Percentiles rank a stretch among this genome's conserved stretches.
These are phyloP conservation scores for Fomitiporia mediterranea DNA, from an alignment of 1,284 basidiomycete species.

Conservation along the genomic window DNA sequence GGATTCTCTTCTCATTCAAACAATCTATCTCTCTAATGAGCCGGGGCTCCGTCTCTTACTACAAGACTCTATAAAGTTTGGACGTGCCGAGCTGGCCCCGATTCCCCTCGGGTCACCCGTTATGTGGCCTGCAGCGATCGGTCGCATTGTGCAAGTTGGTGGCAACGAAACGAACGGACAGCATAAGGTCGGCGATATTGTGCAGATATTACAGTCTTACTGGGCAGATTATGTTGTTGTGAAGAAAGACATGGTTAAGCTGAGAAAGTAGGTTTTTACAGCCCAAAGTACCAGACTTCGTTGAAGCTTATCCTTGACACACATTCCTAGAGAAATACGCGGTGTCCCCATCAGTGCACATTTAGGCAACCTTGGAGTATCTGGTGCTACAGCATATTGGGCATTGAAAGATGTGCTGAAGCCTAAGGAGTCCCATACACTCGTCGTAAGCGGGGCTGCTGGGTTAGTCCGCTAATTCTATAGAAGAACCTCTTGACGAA, in stretches of 20 bases:
- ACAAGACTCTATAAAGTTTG: constrained; percentile 7
- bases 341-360: constrained; percentile 22
- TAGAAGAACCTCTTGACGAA: too few relatives aligned
- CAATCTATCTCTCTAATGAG: constrained; percentile 19
- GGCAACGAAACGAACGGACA: constrained; percentile 14
- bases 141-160: constrained; percentile 25
- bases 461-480: too few relatives aligned
- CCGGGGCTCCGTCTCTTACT: constrained; percentile 20
- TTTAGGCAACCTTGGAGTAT: constrained; percentile 27
- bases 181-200: constrained; percentile 26
- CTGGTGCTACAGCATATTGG: constrained; percentile 30
- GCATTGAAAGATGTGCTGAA: constrained; percentile 32
- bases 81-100: constrained; percentile 24
- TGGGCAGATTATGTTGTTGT: constrained; percentile 31
- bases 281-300: too few relatives aligned
- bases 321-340: constrained; percentile 4
- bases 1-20: constrained; percentile 12
- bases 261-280: constrained; percentile 7
- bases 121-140: constrained; percentile 22
- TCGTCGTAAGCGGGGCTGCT: constrained; percentile 35
- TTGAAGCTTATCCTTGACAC: too few relatives aligned
- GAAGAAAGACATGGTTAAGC: constrained; percentile 11
- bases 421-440: constrained; percentile 31
- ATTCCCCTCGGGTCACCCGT: constrained; percentile 26
- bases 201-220: constrained; percentile 20